A percentile compares a stretch with the other conserved stretches of the same genome.
Evolutionary conservation across 495 filamentous ascomycete species (phyloP).

Genomic region (Evernia prunastri): DNA sequence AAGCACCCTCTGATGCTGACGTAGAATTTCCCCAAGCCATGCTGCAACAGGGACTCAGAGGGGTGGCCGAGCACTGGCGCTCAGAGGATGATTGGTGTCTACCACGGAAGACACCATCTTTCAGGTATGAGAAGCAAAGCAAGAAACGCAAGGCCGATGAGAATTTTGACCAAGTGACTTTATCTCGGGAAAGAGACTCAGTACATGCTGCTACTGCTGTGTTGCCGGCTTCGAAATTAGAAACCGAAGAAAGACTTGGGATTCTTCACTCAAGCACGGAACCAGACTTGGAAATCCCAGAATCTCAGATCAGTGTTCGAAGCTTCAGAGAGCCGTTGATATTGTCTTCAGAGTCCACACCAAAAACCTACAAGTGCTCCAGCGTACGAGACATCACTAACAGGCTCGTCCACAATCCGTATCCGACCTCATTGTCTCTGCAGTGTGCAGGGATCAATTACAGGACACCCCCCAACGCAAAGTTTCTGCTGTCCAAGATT

Average conservation of each 20-base stretch:
- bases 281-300: constrained; percentile 30
- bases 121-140: not conserved
- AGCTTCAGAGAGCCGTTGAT: constrained; percentile 18
- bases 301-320: constrained; percentile 30
- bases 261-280: not conserved
- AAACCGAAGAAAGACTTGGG: not conserved
- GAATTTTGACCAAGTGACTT: not conserved
- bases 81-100: constrained; percentile 21
- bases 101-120: constrained; percentile 10
- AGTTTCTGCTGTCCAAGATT: constrained; percentile 42
- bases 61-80: constrained; percentile 13
- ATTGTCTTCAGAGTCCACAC: constrained; percentile 31
- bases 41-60: constrained; percentile 28
- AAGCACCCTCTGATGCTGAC: constrained; percentile 26
- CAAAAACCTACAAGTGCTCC: constrained; percentile 30
- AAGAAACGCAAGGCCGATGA: constrained; percentile 24
- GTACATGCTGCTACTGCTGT: constrained; percentile 26
- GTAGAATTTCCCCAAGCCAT: constrained; percentile 30
- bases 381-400: constrained; percentile 27
- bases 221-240: not conserved
- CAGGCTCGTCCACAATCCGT: constrained; percentile 26
- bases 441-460: constrained; percentile 30
- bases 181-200: not conserved
- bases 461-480: constrained; percentile 46
- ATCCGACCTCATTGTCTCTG: constrained; percentile 21